phyloP scores from a whole-genome alignment of 2,329 filamentous ascomycete species.

The Aureobasidium sp. region DNA sequence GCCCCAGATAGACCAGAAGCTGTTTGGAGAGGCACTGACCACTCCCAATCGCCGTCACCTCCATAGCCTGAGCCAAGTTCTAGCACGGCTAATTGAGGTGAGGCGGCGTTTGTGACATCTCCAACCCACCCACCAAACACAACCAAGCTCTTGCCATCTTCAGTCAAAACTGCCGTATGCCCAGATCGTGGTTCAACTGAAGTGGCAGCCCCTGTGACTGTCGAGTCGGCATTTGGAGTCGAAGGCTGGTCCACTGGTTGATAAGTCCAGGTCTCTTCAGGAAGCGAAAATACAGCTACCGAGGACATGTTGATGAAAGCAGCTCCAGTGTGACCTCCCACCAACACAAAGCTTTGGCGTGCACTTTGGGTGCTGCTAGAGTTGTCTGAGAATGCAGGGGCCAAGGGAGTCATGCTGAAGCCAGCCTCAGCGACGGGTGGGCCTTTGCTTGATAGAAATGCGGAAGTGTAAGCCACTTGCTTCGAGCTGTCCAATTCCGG shows the following conservation, averaged over 20 bases:
- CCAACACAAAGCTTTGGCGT: conserved; percentile 69
- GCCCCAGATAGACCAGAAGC: conserved; percentile 34
- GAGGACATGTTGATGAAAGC: conserved; percentile 95
- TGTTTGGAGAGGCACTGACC: conserved; percentile 54
- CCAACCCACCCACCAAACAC: conserved; percentile 92
- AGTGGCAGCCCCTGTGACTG: not conserved
- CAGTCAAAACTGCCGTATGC: conserved; percentile 74
- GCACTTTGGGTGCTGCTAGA: conserved; percentile 54
- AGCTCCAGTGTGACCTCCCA: conserved; percentile 75
- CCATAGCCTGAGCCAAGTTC: conserved; percentile 69
- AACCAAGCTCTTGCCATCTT: conserved; percentile 70
- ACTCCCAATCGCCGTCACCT: conserved; percentile 56
- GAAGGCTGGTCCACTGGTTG: conserved; percentile 53
- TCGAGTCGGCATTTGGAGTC: conserved; percentile 19
- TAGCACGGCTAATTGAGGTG: conserved; percentile 73
- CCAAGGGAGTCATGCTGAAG: conserved; percentile 70
- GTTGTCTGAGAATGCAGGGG: conserved; percentile 60
- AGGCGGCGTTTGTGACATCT: conserved; percentile 64
- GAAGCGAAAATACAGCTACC: conserved; percentile 77
- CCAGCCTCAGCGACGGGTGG: conserved; percentile 76
- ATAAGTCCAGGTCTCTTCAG: conserved; percentile 82
- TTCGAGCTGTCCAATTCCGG: conserved; percentile 32
- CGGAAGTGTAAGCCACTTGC: conserved; percentile 19
- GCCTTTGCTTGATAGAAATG: conserved; percentile 47
- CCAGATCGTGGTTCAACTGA: conserved; percentile 74